phyloP scores from a whole-genome alignment of 305 asterid species.

The Coffea humblotiana region DNA sequence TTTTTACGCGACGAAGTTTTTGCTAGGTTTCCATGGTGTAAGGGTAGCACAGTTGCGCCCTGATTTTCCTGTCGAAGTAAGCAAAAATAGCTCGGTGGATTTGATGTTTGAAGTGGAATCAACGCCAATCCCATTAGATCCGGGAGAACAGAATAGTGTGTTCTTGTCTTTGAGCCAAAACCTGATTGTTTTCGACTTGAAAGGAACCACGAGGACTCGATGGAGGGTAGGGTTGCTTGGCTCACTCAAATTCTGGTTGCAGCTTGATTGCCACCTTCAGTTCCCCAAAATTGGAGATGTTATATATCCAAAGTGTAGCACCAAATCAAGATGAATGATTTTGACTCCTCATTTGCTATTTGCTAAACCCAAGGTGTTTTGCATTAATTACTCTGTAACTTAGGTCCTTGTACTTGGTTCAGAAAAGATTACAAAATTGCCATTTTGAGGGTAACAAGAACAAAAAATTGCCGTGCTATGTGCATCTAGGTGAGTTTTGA shows the following conservation, averaged over 20 bases:
- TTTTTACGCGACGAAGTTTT: slow-evolving; percentile 44
- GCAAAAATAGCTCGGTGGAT: slow-evolving; percentile 41
- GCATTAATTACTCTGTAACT: no score
- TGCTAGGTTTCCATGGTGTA: slow-evolving; percentile 48
- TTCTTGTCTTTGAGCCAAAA: slow-evolving; percentile 33
- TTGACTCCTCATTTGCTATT: background rate
- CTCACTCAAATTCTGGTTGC: slow-evolving; percentile 66
- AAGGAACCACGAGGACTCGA: slow-evolving; percentile 61
- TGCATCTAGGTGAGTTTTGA: background rate
- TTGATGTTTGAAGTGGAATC: slow-evolving; percentile 49
- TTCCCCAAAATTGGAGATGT: slow-evolving; percentile 46
- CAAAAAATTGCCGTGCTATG: no score
- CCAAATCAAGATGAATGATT: slow-evolving; percentile 36
- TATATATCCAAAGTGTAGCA: slow-evolving; percentile 57
- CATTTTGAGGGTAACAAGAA: no score
- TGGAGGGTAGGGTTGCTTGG: slow-evolving; percentile 75
- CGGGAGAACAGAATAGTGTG: slow-evolving; percentile 42
- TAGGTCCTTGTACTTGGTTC: no score
- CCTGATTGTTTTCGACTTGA: slow-evolving; percentile 40
- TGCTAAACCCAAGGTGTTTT: no score
- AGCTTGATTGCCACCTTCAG: slow-evolving; percentile 52
- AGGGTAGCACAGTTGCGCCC: slow-evolving; percentile 46
- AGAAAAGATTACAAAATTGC: no score
- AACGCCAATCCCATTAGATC: slow-evolving; percentile 51
- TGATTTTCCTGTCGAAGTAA: slow-evolving; percentile 37